phyloP scores from a whole-genome alignment of 192 early-diverging fungal genomes.

The Coemansia sp. region DNA sequence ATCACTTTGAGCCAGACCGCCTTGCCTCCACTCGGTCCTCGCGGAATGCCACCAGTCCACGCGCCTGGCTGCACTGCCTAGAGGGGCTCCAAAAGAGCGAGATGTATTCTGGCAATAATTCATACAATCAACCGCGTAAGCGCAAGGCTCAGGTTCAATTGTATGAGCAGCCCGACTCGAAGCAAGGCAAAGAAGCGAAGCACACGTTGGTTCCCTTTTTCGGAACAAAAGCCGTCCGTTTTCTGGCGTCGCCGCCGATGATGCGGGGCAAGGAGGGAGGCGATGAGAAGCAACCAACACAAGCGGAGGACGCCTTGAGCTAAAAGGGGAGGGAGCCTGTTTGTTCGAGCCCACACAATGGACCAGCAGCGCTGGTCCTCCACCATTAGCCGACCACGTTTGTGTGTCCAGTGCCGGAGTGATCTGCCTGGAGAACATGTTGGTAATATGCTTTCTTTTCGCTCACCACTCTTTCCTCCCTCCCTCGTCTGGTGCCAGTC shows the following conservation, averaged over 20 bases:
- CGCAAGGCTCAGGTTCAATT: neutral
- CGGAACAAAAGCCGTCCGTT: slow-evolving; percentile 2
- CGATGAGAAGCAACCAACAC: neutral
- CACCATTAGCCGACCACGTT: slow-evolving; percentile 1
- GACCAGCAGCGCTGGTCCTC: neutral
- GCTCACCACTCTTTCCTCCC: slow-evolving; percentile 23
- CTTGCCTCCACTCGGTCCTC: neutral
- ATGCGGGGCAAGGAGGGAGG: slow-evolving; percentile 11
- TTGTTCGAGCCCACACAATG: slow-evolving; percentile 7
- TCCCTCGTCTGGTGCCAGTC: neutral
- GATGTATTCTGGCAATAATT: neutral
- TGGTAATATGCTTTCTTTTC: neutral
- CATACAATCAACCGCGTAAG: neutral
- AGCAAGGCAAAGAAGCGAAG: neutral
- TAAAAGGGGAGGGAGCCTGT: neutral
- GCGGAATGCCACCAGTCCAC: neutral
- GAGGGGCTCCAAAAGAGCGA: neutral
- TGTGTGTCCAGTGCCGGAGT: neutral
- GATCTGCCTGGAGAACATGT: slow-evolving; percentile 3
- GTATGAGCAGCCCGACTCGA: neutral
- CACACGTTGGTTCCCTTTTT: neutral
- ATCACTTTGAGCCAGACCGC: neutral
- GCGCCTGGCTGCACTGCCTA: neutral
- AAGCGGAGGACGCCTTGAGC: slow-evolving; percentile 7
- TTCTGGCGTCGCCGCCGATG: slow-evolving; percentile 2